Conservation (phyloP, 1,284 basidiomycete genomes). For the Boletus smithii region DNA sequence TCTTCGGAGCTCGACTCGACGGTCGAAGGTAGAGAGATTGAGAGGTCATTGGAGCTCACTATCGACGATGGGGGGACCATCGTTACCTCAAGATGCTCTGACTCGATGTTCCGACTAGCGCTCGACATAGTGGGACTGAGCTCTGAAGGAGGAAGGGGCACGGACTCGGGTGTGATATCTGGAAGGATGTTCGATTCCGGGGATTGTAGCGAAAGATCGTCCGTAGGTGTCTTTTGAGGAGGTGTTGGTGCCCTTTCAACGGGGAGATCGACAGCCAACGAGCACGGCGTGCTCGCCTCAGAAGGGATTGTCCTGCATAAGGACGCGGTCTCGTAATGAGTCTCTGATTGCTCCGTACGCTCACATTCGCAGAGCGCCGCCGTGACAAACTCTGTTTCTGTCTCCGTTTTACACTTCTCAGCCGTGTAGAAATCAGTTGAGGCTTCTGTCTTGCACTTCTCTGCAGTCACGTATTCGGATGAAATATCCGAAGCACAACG, state of each 20-base stretch:
- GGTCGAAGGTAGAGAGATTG: conserved; percentile 21
- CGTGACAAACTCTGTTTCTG: conserved; percentile 48
- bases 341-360: conserved; percentile 40
- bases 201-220: conserved; percentile 28
- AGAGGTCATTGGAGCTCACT: conserved; percentile 25
- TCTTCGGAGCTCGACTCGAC: conserved; percentile 28
- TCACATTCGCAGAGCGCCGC: conserved; percentile 48
- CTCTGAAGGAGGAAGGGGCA: conserved; percentile 40
- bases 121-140: conserved; percentile 34
- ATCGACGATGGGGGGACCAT: conserved; percentile 17
- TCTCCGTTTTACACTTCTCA: conserved; percentile 47
- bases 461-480: conserved; percentile 48
- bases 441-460: conserved; percentile 46
- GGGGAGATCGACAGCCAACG: conserved; percentile 27
- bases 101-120: conserved; percentile 23
- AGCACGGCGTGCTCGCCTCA: conserved; percentile 40
- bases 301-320: conserved; percentile 39
- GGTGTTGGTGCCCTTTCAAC: conserved; percentile 25
- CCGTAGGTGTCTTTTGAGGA: conserved; percentile 32
- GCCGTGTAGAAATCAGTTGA: conserved; percentile 41
- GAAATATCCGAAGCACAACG: conserved; percentile 35
- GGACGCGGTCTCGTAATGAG: conserved; percentile 52
- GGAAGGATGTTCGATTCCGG: conserved; percentile 27
- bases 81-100: conserved; percentile 17
- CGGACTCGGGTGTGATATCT: conserved; percentile 35